phyloP scores from a whole-genome alignment of 306 rosid species.

The Boehmeria nivea region DNA sequence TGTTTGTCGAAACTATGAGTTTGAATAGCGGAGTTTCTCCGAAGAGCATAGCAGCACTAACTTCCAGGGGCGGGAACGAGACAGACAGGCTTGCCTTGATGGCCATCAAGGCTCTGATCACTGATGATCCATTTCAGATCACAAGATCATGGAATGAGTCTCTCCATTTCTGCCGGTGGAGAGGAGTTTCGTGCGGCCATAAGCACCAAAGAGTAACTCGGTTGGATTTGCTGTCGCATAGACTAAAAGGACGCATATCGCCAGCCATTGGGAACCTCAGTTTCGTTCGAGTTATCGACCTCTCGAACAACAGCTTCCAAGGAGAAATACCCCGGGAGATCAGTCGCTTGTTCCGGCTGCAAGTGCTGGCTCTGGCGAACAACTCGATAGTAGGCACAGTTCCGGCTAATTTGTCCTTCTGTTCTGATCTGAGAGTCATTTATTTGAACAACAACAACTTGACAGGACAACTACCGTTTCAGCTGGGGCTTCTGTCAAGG shows the following conservation, averaged over 20 bases:
- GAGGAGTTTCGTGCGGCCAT: conserved; percentile 31
- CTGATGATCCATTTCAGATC: conserved; percentile 21
- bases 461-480: conserved; percentile 5
- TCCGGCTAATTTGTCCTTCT: neutral
- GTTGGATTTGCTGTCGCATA: conserved; percentile 8
- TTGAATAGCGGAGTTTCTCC: too few relatives aligned
- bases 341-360: conserved; percentile 11
- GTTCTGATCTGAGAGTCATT: conserved; percentile 9
- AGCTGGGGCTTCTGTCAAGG: conserved; percentile 10
- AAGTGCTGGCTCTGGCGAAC: conserved; percentile 2
- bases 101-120: conserved; percentile 26
- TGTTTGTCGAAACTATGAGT: too few relatives aligned
- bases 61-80: conserved; percentile 13
- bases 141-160: conserved; percentile 44
- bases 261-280: conserved; percentile 35
- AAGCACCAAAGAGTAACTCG: conserved; percentile 20
- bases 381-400: conserved; percentile 20
- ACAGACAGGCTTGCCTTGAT: conserved; percentile 26
- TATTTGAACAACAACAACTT: conserved; percentile 13
- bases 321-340: conserved; percentile 33
- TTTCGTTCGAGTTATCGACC: conserved; percentile 18
- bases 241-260: conserved; percentile 19
- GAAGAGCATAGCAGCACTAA: too few relatives aligned
- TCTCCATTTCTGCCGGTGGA: conserved; percentile 30
- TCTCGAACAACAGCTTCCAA: conserved; percentile 15